Base-by-base conservation (phyloP, 139 green algal species). In the Closterium sp. region DNA sequence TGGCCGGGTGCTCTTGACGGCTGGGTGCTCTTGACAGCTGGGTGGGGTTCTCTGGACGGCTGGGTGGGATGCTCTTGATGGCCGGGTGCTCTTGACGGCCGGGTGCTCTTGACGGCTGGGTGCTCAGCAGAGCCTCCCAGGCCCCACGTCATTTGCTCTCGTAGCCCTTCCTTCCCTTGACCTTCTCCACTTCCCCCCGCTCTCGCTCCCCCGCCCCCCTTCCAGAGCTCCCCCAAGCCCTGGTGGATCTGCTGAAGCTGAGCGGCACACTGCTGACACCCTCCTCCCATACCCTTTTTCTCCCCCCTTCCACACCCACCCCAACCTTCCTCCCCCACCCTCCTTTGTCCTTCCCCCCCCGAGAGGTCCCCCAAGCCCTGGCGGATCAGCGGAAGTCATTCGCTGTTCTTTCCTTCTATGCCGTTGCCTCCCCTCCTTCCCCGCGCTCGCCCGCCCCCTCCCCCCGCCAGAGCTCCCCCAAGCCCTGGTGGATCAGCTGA, bases 401-500 rank as follows among this genome's bases (percentile, higher is more conserved):
- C 1, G 97, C n/a, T n/a, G n/a, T n/a, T n/a, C n/a, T n/a, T n/a
- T n/a, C n/a, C n/a, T n/a, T n/a, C n/a, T 30, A 7, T 84, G 25
- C 69, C 28, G 5, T 7, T 12, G 4, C 69, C 9, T 7, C 69
- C 28, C 69, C 69, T 12, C 69, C 8, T 84, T 30, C 69, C 28
- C 69, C 69, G 3, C 69, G 4, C 9, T 30, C 9, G 5, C 69
- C 69, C 28, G 5, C 69, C 28, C 8, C 76, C 2, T 28, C 83
- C 30, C 83, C 83, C 83, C n/a, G 9, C 83, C 88, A 90, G 88
- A 94, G 31, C 89, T 98, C 38, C 97, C 97, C 2, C 55, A 95
- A 34, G 93, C 91, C 30, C 93, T 97, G 91, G 89, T 97, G 88
- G 88, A 95, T 36, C 94, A 96, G 90, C 95, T 98, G 36, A 93